These are phyloP conservation scores for Pisolithus microcarpus DNA, from an alignment of 768 basidiomycete genomes.

Conservation along the genomic window DNA sequence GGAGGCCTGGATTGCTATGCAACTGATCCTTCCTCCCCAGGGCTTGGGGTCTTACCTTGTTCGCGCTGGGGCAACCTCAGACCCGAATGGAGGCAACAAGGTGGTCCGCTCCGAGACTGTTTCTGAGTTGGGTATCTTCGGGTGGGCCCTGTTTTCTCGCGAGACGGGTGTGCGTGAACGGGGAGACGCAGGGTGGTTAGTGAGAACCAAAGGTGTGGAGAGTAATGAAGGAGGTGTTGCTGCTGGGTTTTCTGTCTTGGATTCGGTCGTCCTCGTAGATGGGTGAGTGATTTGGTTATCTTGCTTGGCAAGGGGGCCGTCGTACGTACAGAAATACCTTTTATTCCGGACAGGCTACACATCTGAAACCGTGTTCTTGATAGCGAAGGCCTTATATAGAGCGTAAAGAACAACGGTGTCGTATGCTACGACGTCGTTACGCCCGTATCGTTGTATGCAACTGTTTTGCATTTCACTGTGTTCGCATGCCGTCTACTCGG, in stretches of 20 bases:
- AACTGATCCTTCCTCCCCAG: constrained; percentile 74
- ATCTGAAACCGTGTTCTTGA: too few relatives aligned
- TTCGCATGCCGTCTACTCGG: too few relatives aligned
- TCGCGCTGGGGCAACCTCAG: constrained; percentile 43
- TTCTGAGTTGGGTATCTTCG: constrained; percentile 89
- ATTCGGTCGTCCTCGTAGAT: constrained; percentile 57
- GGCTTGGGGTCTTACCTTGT: constrained; percentile 68
- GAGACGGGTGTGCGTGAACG: constrained; percentile 41
- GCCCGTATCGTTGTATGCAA: too few relatives aligned
- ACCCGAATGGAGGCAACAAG: constrained; percentile 1
- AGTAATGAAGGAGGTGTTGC: constrained; percentile 91
- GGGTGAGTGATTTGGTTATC: background rate
- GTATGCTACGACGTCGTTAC: too few relatives aligned
- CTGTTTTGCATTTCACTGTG: too few relatives aligned
- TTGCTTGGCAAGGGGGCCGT: too few relatives aligned
- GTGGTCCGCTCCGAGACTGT: constrained; percentile 62
- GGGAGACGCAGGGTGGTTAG: constrained; percentile 71
- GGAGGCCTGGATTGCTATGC: constrained; percentile 94
- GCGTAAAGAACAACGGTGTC: too few relatives aligned
- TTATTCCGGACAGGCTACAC: too few relatives aligned
- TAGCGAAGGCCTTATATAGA: too few relatives aligned
- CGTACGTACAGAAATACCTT: too few relatives aligned
- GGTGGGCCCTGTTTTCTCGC: constrained; percentile 72
- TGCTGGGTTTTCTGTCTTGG: constrained; percentile 72
- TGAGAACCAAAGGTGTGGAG: constrained; percentile 85